Evolutionary conservation across 495 filamentous ascomycete species (phyloP).

Genomic region (Penicillium subrubescens): DNA sequence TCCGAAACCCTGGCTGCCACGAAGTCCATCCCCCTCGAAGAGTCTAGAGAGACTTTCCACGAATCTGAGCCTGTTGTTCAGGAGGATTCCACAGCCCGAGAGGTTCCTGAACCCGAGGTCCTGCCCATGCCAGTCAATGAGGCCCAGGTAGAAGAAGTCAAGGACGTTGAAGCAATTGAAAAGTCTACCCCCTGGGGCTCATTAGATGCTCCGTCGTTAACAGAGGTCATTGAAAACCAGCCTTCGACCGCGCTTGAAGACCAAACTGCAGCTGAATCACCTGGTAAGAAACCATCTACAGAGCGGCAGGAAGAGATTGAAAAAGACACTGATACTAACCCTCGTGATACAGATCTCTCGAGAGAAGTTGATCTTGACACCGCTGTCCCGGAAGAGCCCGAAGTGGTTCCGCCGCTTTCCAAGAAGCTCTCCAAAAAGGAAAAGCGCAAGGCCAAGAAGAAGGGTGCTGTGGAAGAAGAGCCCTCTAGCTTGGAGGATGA

Average conservation of each 20-base stretch:
- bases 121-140: neutral
- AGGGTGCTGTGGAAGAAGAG: slow-evolving; percentile 7
- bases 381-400: slow-evolving; percentile 4
- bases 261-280: neutral
- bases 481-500: neutral
- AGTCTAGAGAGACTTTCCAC: neutral
- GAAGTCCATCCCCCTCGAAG: slow-evolving; percentile 1
- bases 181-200: slow-evolving; percentile 12
- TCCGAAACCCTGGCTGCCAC: neutral
- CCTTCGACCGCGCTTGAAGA: neutral
- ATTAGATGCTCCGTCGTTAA: slow-evolving; percentile 8
- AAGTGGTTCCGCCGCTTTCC: slow-evolving; percentile 14
- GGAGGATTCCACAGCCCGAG: neutral
- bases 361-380: slow-evolving; percentile 19
- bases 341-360: slow-evolving; percentile 7
- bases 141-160: neutral
- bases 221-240: slow-evolving; percentile 4
- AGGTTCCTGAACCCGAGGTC: neutral
- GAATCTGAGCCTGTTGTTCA: slow-evolving; percentile 9
- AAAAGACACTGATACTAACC: neutral
- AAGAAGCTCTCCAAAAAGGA: slow-evolving; percentile 44
- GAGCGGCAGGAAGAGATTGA: neutral
- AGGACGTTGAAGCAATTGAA: slow-evolving; percentile 5
- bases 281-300: neutral
- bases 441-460: slow-evolving; percentile 41